Evolutionary conservation across 2,329 filamentous ascomycete genomes (phyloP).

Genomic region (Sordariomycetes sp.): DNA sequence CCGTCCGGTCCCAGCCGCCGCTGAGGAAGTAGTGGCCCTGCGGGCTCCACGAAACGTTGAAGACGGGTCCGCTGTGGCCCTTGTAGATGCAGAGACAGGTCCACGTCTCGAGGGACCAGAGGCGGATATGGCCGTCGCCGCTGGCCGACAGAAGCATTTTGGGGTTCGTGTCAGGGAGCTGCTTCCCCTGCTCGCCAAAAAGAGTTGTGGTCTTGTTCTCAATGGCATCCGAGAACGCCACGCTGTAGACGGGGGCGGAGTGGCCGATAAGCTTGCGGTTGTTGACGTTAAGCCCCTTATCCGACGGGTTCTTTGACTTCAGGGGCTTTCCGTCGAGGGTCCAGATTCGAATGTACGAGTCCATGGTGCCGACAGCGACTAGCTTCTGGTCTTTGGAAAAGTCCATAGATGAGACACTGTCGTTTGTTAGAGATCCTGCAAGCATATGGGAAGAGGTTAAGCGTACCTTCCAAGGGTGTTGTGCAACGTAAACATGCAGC

Average conservation of each 20-base stretch:
- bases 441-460: neutral
- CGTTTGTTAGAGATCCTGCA: conserved; percentile 7
- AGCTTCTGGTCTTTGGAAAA: conserved; percentile 86
- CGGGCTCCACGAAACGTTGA: conserved; percentile 79
- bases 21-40: conserved; percentile 92
- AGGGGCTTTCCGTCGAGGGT: conserved; percentile 76
- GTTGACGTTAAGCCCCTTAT: conserved; percentile 45
- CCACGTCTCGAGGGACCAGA: conserved; percentile 91
- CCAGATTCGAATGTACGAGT: conserved; percentile 95
- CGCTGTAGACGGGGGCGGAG: conserved; percentile 74
- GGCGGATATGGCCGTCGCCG: conserved; percentile 72
- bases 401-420: conserved; percentile 79
- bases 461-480: conserved; percentile 81
- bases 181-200: conserved; percentile 33
- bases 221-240: conserved; percentile 71
- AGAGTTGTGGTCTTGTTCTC: conserved; percentile 30
- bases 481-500: conserved; percentile 98
- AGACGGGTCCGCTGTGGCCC: conserved; percentile 80
- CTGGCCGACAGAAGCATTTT: conserved; percentile 80
- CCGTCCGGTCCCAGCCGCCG: conserved; percentile 78
- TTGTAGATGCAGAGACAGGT: conserved; percentile 90
- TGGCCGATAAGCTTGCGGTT: conserved; percentile 74
- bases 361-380: conserved; percentile 77
- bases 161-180: conserved; percentile 37
- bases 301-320: conserved; percentile 46